Evolutionary conservation across 2,329 filamentous ascomycete genomes (phyloP).

Genomic region (Aspergillus melleus): DNA sequence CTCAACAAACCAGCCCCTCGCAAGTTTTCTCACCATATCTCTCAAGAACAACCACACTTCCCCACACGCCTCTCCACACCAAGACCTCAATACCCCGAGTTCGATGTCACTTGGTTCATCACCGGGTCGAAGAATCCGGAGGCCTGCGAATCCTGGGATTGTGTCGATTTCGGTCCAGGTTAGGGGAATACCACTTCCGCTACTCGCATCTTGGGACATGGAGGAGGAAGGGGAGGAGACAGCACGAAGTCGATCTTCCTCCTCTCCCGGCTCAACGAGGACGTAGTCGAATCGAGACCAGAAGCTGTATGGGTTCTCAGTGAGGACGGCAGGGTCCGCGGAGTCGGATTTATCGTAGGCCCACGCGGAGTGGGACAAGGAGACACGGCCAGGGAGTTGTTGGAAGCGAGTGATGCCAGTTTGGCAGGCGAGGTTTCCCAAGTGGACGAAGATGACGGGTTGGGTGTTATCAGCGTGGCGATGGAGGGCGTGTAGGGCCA

Average conservation of each 20-base stretch:
- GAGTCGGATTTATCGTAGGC: slow-evolving; percentile 63
- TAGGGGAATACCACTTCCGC: slow-evolving; percentile 30
- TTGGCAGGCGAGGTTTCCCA: slow-evolving; percentile 64
- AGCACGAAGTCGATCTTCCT: slow-evolving; percentile 18
- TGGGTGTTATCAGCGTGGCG: slow-evolving; percentile 27
- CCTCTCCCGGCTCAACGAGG: slow-evolving; percentile 49
- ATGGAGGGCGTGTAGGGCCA: slow-evolving; percentile 61
- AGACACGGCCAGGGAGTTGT: slow-evolving; percentile 34
- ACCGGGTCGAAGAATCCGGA: slow-evolving; percentile 50
- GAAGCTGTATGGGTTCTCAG: slow-evolving; percentile 52
- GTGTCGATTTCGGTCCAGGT: slow-evolving; percentile 55
- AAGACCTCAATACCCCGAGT: slow-evolving; percentile 16
- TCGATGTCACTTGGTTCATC: slow-evolving; percentile 11
- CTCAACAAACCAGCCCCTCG: slow-evolving; percentile 57
- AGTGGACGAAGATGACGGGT: slow-evolving; percentile 46
- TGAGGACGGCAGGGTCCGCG: slow-evolving; percentile 22
- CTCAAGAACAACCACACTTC: slow-evolving; percentile 28
- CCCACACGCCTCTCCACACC: slow-evolving; percentile 38
- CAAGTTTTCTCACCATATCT: slow-evolving; percentile 24
- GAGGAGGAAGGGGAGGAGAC: too few species aligned
- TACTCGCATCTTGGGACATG: too few species aligned
- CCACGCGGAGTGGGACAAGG: slow-evolving; percentile 41
- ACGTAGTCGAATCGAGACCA: slow-evolving; percentile 62
- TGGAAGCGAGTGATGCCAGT: slow-evolving; percentile 64
- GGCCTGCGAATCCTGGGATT: slow-evolving; percentile 53